These are phyloP conservation scores for Talaromyces sp. DNA, from an alignment of 2,329 filamentous ascomycete species.

Conservation along the genomic window DNA sequence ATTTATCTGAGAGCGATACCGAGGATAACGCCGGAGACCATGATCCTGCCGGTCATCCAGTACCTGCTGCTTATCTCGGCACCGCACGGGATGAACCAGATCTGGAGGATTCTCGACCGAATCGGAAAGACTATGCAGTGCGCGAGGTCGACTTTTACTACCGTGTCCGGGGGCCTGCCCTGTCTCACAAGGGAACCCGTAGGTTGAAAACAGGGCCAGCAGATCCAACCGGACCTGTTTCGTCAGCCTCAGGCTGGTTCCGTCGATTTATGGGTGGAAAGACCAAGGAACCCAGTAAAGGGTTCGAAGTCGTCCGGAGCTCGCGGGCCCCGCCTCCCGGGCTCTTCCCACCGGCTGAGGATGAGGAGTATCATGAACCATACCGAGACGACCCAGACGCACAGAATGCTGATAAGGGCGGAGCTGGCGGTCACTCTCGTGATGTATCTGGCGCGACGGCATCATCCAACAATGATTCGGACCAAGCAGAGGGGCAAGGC, in stretches of 20 bases:
- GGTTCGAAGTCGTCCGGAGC: conserved; percentile 93
- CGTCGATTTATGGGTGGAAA: conserved; percentile 73
- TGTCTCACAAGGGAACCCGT: conserved; percentile 74
- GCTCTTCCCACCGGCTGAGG: conserved; percentile 45
- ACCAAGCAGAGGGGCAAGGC: conserved; percentile 12
- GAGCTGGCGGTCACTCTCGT: conserved; percentile 18
- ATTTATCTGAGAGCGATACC: conserved; percentile 25
- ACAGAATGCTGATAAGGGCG: conserved; percentile 9
- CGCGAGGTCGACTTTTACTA: conserved; percentile 98
- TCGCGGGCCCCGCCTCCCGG: conserved; percentile 77
- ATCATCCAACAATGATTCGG: conserved; percentile 22
- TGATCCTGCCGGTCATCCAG: conserved; percentile 39
- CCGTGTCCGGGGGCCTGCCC: conserved; percentile 77
- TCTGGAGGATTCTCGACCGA: conserved; percentile 41
- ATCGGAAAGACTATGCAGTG: conserved; percentile 81
- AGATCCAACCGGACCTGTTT: conserved; percentile 86
- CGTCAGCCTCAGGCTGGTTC: conserved; percentile 86
- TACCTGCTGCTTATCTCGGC: conserved; percentile 51
- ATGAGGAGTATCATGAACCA: conserved; percentile 59
- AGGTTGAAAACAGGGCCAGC: conserved; percentile 90
- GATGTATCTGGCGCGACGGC: conserved; percentile 18
- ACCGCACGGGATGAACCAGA: conserved; percentile 51
- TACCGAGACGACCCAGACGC: conserved; percentile 52
- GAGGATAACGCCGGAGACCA: conserved; percentile 22
- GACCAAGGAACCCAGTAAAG: conserved; percentile 90